Conservation (phyloP, 2,329 filamentous ascomycete species). For the Alternaria brassicicola region DNA sequence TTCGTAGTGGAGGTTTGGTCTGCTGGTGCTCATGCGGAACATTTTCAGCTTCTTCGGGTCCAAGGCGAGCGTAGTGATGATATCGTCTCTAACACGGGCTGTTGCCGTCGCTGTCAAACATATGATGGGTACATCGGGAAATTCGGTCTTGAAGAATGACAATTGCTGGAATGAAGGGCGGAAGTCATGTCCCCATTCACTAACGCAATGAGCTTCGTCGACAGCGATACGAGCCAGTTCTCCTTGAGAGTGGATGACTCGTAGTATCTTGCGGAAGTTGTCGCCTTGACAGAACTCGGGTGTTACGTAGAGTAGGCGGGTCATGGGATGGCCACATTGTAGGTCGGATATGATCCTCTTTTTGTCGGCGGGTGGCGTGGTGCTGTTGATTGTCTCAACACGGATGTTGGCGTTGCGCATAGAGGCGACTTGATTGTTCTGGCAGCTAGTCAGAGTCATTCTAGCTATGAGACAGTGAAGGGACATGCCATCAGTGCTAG, state of each 20-base stretch:
- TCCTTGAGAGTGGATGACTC: constrained; percentile 75
- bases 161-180: constrained; percentile 89
- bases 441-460: constrained; percentile 13
- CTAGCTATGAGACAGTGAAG: background rate
- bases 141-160: constrained; percentile 81
- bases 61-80: constrained; percentile 76
- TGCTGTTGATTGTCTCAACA: constrained; percentile 87
- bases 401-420: constrained; percentile 75
- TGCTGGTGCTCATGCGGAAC: constrained; percentile 83
- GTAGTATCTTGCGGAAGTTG: constrained; percentile 75
- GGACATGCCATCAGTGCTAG: constrained; percentile 79
- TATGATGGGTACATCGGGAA: constrained; percentile 87
- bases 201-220: constrained; percentile 96
- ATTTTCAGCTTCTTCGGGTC: constrained; percentile 67
- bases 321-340: constrained; percentile 83
- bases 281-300: constrained; percentile 84
- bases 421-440: constrained; percentile 91
- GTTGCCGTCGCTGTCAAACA: constrained; percentile 94
- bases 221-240: constrained; percentile 89
- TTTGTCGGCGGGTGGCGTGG: constrained; percentile 69
- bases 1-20: constrained; percentile 89
- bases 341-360: constrained; percentile 78
- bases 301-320: constrained; percentile 87
- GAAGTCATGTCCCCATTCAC: constrained; percentile 98
- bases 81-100: constrained; percentile 77